These are phyloP conservation scores for Phanerochaete sordida DNA, from an alignment of 768 basidiomycete genomes.

Conservation along the genomic window DNA sequence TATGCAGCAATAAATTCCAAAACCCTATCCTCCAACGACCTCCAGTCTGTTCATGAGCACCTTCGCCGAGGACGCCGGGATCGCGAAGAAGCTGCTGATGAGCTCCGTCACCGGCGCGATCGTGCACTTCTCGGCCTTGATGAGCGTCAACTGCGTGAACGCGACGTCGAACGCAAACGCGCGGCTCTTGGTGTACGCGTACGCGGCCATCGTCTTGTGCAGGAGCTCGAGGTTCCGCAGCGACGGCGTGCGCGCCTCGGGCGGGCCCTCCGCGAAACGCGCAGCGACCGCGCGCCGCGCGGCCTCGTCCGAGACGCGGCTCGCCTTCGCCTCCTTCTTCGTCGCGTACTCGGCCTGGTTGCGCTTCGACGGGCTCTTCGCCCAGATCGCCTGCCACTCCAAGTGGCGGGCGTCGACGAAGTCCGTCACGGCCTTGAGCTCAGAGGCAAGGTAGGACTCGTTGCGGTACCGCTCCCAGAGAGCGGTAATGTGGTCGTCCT, in stretches of 20 bases:
- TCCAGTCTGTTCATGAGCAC: not conserved
- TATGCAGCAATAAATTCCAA: not conserved
- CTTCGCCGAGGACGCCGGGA: not conserved
- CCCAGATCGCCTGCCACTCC: not conserved
- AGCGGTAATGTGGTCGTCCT: constrained; percentile 31
- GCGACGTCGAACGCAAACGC: constrained; percentile 54
- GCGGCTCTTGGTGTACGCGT: constrained; percentile 36
- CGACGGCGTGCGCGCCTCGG: not conserved
- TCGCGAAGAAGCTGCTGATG: constrained; percentile 8
- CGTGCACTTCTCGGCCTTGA: constrained; percentile 45
- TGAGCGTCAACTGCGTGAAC: constrained; percentile 45
- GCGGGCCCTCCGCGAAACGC: not conserved
- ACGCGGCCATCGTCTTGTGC: constrained; percentile 36
- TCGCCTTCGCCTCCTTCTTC: not conserved
- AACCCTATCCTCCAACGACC: not conserved
- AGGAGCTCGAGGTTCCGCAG: not conserved
- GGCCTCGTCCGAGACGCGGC: not conserved
- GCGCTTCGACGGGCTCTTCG: not conserved
- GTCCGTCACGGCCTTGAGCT: no score
- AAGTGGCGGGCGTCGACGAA: not conserved
- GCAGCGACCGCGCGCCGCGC: not conserved
- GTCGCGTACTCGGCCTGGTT: not conserved
- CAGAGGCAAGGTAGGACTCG: no score
- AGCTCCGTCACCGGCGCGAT: constrained; percentile 7
- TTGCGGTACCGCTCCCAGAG: constrained; percentile 32